A percentile compares a stretch with the other conserved stretches of the same genome.
Evolutionary conservation across 2,329 filamentous ascomycete species (phyloP).

Genomic region (Epichloe bromicola): DNA sequence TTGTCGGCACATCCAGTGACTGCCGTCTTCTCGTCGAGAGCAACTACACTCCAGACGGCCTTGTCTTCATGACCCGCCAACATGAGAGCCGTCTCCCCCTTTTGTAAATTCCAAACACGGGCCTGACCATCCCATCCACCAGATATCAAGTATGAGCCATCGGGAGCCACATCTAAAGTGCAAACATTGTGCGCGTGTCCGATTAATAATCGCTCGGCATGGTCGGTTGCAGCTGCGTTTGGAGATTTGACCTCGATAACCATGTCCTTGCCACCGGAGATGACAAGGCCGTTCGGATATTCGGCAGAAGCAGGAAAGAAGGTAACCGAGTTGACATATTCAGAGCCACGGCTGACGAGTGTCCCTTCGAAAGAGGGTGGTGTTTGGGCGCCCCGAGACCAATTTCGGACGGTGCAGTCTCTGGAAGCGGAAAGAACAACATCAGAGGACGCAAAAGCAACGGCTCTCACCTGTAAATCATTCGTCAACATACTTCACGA

Average conservation of each 20-base stretch:
- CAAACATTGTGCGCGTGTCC: constrained; percentile 86
- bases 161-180: constrained; percentile 63
- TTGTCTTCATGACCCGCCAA: constrained; percentile 62
- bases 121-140: constrained; percentile 90
- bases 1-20: constrained; percentile 91
- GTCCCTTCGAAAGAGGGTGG: constrained; percentile 64
- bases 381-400: constrained; percentile 54
- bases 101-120: constrained; percentile 72
- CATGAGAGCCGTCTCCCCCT: constrained; percentile 64
- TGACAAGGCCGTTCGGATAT: constrained; percentile 65
- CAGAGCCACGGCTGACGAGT: constrained; percentile 66
- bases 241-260: constrained; percentile 83
- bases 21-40: constrained; percentile 65
- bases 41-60: constrained; percentile 84
- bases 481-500: not conserved
- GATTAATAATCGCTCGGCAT: constrained; percentile 73
- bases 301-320: constrained; percentile 57
- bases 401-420: constrained; percentile 80
- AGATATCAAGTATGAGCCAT: constrained; percentile 66
- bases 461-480: constrained; percentile 61
- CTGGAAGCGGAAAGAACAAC: constrained; percentile 74
- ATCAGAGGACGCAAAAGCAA: constrained; percentile 62
- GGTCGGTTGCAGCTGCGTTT: constrained; percentile 50
- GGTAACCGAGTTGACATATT: constrained; percentile 78
- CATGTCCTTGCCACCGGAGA: constrained; percentile 82